Base-by-base conservation (phyloP, 1,139 yeast genomes). In the Zygoascus meyerae region DNA sequence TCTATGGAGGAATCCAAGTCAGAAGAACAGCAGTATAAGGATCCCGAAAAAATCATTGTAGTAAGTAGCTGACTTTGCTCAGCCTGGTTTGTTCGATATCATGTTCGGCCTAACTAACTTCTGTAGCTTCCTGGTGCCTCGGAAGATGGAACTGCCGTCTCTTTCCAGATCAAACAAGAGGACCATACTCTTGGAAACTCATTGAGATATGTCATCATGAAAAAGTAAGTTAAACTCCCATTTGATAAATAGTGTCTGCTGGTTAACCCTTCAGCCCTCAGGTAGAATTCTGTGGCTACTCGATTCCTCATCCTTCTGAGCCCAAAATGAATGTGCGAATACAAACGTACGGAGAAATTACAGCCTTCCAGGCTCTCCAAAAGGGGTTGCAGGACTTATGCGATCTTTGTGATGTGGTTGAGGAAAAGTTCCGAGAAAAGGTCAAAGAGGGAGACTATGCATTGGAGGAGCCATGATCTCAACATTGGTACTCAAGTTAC, bases 271-370 rank as follows among this genome's bases (percentile, higher is more conserved):
- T 21, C 41, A 66, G 71, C 69, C 96, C 97, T 34, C 95, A 89
- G 57, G 97, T 92, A 31, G 98, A 92, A 63, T 92, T 94, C 66
- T 92, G 97, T 63, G 98, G 98, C 49, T 92, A 92, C 70, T 86
- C 97, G 43, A 94, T 92, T 54, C 98, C 98, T n/a, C 98, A 92
- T 68, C 98, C 98, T 28, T 86, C 96, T 32, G 98, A 94, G 68
- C 78, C 87, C 52, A 84, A 86, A 59, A 71, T 92, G 69, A 89
- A 94, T 69, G 66, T 92, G 49, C 80, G 98, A 69, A 87, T 92
- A 55, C 98, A 92, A 68, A 94, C 98, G 1, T 90, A 89, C 62
- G 97, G 72, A 38, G 74, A 77, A 50, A 77, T 81, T 55, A 84
- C 97, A 9, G 97, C 98, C 3, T 80, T 86, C 38, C 95, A 90